Evolutionary conservation across 192 early-diverging fungal genomes (phyloP), one percentile per base, ranked within the genome.

Genomic region (Radiomyces spectabilis): DNA sequence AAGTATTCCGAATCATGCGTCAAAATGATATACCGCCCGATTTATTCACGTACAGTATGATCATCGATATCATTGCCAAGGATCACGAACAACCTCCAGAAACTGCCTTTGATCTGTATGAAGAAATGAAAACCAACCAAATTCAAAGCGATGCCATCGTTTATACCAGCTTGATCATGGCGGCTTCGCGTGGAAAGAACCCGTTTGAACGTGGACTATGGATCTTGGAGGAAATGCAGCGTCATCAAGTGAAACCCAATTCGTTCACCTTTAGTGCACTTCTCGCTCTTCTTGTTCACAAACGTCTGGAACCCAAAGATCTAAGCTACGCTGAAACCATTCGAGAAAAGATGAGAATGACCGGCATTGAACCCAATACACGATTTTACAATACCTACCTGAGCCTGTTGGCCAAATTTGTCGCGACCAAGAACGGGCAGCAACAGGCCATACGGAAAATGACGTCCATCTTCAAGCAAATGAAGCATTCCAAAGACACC

Each of bases 51-150:
- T 71, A 74, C 49, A 41, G 51, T 9, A 66, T 74, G 27, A 4
- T 71, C 7, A 71, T 70, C 19, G 55, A 67, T 26, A 49, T 49
- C 13, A 25, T 71, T 8, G 38, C 64, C n/a, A 66, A 64, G 25
- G 56, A 63, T 41, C 1, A 25, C 5, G 39, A 45, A 2, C 41
- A 56, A 19, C 39, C 57, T 3, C 42, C 48, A 3, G 27, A 44
- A 29, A 22, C 31, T 21, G 61, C 48, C 5, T 44, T 68, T 27
- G 51, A 64, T 12, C 29, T 60, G 21, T 68, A 55, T 42, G 25
- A 63, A n/a, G 57, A 59, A 25, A 74, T 74, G 68, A 71, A 59
- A 21, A 3, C 43, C 0, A 25, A 35, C 3, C 61, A 41, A 5
- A 32, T 68, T 27, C 34, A 26, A 12, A 54, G 66, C 3, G 67